Conservation (phyloP, 1,139 yeast genomes). For the Pichia sp. region DNA sequence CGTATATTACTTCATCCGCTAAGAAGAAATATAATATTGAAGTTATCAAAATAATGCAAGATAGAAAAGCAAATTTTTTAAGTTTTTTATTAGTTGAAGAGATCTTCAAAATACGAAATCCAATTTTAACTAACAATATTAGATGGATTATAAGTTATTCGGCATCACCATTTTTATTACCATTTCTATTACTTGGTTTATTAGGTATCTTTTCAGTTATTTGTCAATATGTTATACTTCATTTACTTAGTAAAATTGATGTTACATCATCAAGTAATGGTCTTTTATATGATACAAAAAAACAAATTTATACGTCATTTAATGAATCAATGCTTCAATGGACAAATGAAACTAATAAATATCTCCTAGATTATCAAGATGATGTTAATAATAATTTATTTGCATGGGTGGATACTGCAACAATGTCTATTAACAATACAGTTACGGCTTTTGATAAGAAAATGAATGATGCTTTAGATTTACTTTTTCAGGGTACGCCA, state of each 20-base stretch:
- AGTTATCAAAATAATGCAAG: constrained; percentile 23
- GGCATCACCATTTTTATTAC: constrained; percentile 41
- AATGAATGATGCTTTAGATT: constrained; percentile 49
- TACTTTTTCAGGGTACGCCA: constrained; percentile 62
- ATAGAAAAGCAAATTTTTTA: constrained; percentile 25
- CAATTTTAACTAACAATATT: constrained; percentile 21
- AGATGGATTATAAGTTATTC: constrained; percentile 48
- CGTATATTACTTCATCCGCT: constrained; percentile 4
- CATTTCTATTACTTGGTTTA: constrained; percentile 41
- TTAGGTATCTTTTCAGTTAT: constrained; percentile 44
- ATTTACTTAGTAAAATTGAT: constrained; percentile 10
- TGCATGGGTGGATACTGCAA: constrained; percentile 57
- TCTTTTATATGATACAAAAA: constrained; percentile 15
- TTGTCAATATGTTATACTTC: constrained; percentile 41
- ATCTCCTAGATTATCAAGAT: constrained; percentile 38
- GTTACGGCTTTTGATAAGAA: constrained; percentile 42
- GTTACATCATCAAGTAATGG: neutral
- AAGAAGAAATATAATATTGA: constrained; percentile 21
- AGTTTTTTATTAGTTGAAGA: constrained; percentile 14
- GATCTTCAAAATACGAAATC: constrained; percentile 9
- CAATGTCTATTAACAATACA: constrained; percentile 50
- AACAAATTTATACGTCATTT: constrained; percentile 16
- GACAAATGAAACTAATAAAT: constrained; percentile 47
- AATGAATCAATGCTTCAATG: constrained; percentile 33
- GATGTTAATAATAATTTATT: constrained; percentile 57